Conservation (phyloP, 257 asterid genomes). For the Lycium ferocissimum region DNA sequence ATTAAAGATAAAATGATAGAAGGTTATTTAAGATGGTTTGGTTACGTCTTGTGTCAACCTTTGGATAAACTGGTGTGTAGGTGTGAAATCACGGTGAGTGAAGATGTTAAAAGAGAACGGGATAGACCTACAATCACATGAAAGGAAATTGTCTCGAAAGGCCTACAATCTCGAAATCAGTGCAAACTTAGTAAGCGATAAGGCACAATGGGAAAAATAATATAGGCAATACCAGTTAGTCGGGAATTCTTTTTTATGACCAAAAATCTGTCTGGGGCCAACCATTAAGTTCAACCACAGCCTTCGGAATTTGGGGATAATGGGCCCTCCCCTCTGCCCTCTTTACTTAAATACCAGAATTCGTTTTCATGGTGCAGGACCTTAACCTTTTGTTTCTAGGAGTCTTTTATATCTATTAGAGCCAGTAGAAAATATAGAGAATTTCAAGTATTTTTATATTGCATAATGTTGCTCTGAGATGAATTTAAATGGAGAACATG, state of each 20-base stretch:
- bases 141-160: background rate
- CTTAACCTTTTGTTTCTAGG: background rate
- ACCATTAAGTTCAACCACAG: background rate
- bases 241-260: background rate
- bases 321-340: background rate
- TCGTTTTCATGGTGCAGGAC: background rate
- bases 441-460: background rate
- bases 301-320: background rate
- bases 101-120: background rate
- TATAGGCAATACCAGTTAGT: background rate
- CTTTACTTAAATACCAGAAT: background rate
- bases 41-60: background rate
- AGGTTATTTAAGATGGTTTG: background rate
- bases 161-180: background rate
- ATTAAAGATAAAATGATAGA: constrained; percentile 10
- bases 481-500: background rate
- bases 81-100: background rate
- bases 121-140: background rate
- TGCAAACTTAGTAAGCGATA: background rate
- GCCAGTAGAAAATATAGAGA: too few relatives aligned
- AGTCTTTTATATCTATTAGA: background rate
- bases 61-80: background rate
- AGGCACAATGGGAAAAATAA: background rate
- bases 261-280: background rate
- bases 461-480: background rate